Evolutionary conservation across 1,284 basidiomycete species (phyloP).

Genomic region (Fomitopsis betulina): DNA sequence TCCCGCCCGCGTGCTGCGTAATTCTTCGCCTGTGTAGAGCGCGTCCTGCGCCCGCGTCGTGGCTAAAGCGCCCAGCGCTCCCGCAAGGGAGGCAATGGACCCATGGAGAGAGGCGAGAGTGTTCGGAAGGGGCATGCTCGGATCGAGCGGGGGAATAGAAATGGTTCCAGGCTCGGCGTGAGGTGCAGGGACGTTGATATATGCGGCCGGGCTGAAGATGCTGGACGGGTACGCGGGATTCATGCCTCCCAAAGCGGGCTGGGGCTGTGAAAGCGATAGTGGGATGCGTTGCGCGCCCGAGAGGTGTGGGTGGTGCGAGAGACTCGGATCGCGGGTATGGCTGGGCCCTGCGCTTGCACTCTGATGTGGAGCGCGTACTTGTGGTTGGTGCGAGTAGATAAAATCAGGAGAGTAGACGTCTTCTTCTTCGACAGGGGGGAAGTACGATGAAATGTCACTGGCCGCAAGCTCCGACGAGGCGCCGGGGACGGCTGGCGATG

Average conservation of each 20-base stretch:
- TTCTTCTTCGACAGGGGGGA: constrained; percentile 30
- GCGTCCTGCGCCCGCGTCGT: constrained; percentile 46
- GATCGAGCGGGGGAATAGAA: constrained; percentile 53
- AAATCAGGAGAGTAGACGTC: constrained; percentile 1
- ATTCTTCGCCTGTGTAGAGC: constrained; percentile 71
- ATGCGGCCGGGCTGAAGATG: constrained; percentile 7
- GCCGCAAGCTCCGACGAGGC: constrained; percentile 6
- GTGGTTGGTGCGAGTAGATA: background rate
- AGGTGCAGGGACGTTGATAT: constrained; percentile 16
- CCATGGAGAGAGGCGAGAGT: constrained; percentile 56
- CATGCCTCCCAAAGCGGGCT: background rate
- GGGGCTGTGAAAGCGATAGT: background rate
- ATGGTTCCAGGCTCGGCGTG: constrained; percentile 21
- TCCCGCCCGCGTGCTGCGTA: constrained; percentile 66
- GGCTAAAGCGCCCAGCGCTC: constrained; percentile 28
- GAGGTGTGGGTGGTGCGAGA: constrained; percentile 2
- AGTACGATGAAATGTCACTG: constrained; percentile 43
- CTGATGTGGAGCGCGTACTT: background rate
- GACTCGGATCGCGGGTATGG: constrained; percentile 4
- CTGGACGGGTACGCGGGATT: background rate
- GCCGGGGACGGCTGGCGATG: background rate
- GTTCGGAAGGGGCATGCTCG: constrained; percentile 55
- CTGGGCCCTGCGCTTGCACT: background rate
- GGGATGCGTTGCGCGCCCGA: constrained; percentile 4
- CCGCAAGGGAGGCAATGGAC: constrained; percentile 53